These are phyloP conservation scores for Ormosia emarginata DNA, from an alignment of 306 rosid species.

Conservation along the genomic window DNA sequence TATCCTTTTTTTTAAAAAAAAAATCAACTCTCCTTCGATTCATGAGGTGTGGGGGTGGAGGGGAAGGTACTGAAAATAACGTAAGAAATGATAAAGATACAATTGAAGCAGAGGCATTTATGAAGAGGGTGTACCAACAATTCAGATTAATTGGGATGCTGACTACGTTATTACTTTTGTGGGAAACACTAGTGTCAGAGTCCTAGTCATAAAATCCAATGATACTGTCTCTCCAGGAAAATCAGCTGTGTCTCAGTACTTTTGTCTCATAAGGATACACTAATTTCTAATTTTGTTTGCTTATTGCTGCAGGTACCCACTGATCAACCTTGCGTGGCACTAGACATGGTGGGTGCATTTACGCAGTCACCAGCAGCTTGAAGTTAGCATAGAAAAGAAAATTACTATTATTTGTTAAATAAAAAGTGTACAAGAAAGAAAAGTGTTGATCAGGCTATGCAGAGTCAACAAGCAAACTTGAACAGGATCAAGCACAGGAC, in stretches of 20 bases:
- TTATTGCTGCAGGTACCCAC: conserved; percentile 60
- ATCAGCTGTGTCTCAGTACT: neutral
- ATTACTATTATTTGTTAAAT: neutral
- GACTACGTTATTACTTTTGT: neutral
- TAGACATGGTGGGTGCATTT: conserved; percentile 61
- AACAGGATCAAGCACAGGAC: neutral
- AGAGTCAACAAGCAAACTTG: neutral
- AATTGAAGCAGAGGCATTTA: conserved; percentile 6
- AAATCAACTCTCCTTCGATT: neutral
- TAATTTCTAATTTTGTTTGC: neutral
- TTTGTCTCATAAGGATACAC: neutral
- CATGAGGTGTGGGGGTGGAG: neutral
- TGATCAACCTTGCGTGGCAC: conserved; percentile 80
- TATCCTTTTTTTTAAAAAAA: neutral
- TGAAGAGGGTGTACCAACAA: conserved; percentile 6
- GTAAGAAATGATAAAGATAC: neutral
- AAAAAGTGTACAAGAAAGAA: neutral
- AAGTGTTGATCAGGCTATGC: neutral
- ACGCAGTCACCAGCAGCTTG: conserved; percentile 67
- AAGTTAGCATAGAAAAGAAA: neutral
- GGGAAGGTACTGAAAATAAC: conserved; percentile 4
- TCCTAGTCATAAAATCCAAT: neutral
- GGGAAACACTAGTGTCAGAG: conserved; percentile 20
- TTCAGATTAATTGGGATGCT: neutral
- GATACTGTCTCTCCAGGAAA: conserved; percentile 4